Conservation (phyloP, 225 moss, liverwort and hornwort genomes). For the Bryoerythrophyllum caledonicum region DNA sequence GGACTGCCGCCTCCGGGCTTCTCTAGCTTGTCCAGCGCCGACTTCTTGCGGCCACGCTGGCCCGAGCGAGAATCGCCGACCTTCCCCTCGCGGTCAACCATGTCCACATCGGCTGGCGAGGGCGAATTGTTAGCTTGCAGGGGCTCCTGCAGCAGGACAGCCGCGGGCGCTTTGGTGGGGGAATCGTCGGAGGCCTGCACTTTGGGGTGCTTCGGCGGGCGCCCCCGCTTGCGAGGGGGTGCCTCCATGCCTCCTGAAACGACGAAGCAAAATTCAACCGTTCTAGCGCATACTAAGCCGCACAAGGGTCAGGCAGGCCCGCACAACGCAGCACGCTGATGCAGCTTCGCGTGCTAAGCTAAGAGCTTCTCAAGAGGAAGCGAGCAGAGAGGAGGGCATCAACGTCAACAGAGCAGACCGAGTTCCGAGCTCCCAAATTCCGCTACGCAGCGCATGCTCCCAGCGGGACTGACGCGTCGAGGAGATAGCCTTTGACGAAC, state of each 20-base stretch:
- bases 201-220: conserved; percentile 94
- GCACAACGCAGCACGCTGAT: too few relatives aligned
- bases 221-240: conserved; percentile 89
- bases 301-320: too few relatives aligned
- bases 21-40: conserved; percentile 41
- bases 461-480: too few relatives aligned
- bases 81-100: conserved; percentile 79
- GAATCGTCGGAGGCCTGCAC: conserved; percentile 40
- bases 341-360: too few relatives aligned
- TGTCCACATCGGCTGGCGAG: conserved; percentile 63
- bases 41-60: conserved; percentile 85
- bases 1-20: conserved; percentile 52
- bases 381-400: too few relatives aligned
- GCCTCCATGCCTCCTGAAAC: conserved; percentile 81
- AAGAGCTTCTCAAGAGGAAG: too few relatives aligned
- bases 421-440: too few relatives aligned
- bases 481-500: too few relatives aligned
- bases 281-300: conserved; percentile 27
- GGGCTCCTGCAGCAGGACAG: conserved; percentile 18
- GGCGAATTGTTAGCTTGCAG: conserved; percentile 22
- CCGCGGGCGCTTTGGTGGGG: not conserved
- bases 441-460: too few relatives aligned
- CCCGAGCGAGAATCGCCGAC: conserved; percentile 57
- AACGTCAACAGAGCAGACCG: too few relatives aligned
- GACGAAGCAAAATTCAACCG: conserved; percentile 28